Conservation (phyloP, 768 basidiomycete species). For the Pleurotus tuoliensis region DNA sequence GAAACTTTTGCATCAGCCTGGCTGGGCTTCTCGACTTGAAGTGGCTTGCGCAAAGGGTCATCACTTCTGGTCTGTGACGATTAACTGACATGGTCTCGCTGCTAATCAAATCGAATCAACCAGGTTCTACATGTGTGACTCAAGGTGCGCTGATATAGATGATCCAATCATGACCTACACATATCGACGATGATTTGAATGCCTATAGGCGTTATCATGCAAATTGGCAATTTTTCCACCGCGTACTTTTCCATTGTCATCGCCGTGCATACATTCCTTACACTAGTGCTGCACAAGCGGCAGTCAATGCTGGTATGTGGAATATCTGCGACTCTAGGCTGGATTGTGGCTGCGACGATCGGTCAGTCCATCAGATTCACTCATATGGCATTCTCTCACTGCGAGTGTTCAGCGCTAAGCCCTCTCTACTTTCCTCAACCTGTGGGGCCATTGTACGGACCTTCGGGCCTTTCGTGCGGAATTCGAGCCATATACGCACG, state of each 20-base stretch:
- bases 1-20: conserved; percentile 49
- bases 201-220: conserved; percentile 47
- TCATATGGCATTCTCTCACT: neutral
- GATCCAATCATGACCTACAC: neutral
- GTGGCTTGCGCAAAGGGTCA: conserved; percentile 42
- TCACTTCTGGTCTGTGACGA: conserved; percentile 42
- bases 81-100: no score
- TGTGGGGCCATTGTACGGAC: conserved; percentile 45
- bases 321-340: conserved; percentile 44
- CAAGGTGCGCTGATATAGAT: conserved; percentile 45
- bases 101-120: neutral
- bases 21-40: conserved; percentile 51
- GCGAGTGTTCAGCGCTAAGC: conserved; percentile 23
- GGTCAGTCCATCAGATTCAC: conserved; percentile 34
- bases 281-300: conserved; percentile 54
- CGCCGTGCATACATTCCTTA: conserved; percentile 65
- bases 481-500: conserved; percentile 38
- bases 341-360: conserved; percentile 43
- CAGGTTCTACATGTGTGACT: conserved; percentile 46
- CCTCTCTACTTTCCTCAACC: conserved; percentile 28
- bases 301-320: conserved; percentile 47
- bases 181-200: neutral
- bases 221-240: conserved; percentile 56
- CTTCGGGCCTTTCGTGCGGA: conserved; percentile 48
- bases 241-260: conserved; percentile 65